Evolutionary conservation across 2,329 filamentous ascomycete genomes (phyloP).

Genomic region (Lecanosticta acicola): DNA sequence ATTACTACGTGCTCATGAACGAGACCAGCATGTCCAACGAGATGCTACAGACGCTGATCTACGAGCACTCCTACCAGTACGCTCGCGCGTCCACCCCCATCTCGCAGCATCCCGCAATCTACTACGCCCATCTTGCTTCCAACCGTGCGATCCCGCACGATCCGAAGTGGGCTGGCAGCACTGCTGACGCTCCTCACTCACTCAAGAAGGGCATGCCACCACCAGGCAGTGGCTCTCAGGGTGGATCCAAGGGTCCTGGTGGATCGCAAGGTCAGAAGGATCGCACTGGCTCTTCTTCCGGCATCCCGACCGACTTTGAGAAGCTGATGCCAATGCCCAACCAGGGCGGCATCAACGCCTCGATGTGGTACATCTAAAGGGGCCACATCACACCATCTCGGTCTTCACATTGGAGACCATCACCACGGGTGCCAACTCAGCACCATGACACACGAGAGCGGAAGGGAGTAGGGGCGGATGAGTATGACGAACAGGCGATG

Average conservation of each 20-base stretch:
- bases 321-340: slow-evolving; percentile 40
- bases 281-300: slow-evolving; percentile 20
- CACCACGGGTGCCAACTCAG: background rate
- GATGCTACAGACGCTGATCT: slow-evolving; percentile 79
- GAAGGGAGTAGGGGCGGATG: background rate
- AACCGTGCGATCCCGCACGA: slow-evolving; percentile 75
- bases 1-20: slow-evolving; percentile 80
- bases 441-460: background rate
- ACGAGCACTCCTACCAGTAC: slow-evolving; percentile 93
- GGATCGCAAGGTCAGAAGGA: too few species aligned
- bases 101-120: slow-evolving; percentile 80
- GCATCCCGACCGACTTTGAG: slow-evolving; percentile 21
- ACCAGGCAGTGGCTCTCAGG: slow-evolving; percentile 18
- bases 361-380: slow-evolving; percentile 47
- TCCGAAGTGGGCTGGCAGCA: slow-evolving; percentile 35
- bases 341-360: slow-evolving; percentile 35
- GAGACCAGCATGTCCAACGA: slow-evolving; percentile 64
- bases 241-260: slow-evolving; percentile 27
- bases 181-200: slow-evolving; percentile 15
- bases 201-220: slow-evolving; percentile 14
- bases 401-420: background rate
- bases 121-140: slow-evolving; percentile 90
- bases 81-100: slow-evolving; percentile 87
- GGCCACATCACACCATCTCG: background rate
- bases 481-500: background rate